phyloP scores from a whole-genome alignment of 1,139 yeast species.

The Yamadazyma kanchanaburiensis region DNA sequence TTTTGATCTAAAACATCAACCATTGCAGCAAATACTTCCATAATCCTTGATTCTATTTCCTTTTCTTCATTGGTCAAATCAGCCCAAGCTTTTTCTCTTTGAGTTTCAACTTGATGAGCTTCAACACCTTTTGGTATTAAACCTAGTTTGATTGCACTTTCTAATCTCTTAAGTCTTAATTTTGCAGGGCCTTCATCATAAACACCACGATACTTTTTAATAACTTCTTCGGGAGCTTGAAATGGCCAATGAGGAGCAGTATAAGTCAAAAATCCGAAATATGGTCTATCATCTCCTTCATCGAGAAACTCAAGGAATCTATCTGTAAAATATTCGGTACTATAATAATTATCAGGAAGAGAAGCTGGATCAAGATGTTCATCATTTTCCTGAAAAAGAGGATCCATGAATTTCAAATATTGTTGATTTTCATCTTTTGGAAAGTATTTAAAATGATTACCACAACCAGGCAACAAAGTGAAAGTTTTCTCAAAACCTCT shows the following conservation, averaged over 20 bases:
- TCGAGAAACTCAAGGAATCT: slow-evolving; percentile 37
- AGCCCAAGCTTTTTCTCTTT: slow-evolving; percentile 36
- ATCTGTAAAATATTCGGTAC: slow-evolving; percentile 43
- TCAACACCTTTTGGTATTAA: slow-evolving; percentile 38
- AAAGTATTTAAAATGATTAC: slow-evolving; percentile 52
- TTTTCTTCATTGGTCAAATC: slow-evolving; percentile 35
- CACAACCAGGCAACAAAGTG: slow-evolving; percentile 55
- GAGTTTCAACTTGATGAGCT: slow-evolving; percentile 46
- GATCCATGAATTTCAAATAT: slow-evolving; percentile 24
- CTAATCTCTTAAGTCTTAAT: slow-evolving; percentile 36
- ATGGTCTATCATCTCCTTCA: slow-evolving; percentile 37
- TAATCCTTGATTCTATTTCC: slow-evolving; percentile 36
- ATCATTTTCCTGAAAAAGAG: slow-evolving; percentile 37
- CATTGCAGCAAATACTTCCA: slow-evolving; percentile 62
- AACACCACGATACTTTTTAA: slow-evolving; percentile 45
- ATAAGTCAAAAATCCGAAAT: slow-evolving; percentile 50
- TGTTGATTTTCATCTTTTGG: slow-evolving; percentile 28
- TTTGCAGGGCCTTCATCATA: slow-evolving; percentile 50
- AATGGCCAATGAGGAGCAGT: slow-evolving; percentile 66
- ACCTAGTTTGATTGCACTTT: slow-evolving; percentile 39
- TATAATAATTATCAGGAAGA: slow-evolving; percentile 47
- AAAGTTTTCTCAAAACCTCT: slow-evolving; percentile 53
- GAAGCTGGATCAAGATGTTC: slow-evolving; percentile 27
- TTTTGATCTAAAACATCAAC: slow-evolving; percentile 51
- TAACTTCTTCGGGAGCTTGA: slow-evolving; percentile 49